phyloP scores from a whole-genome alignment of 116 monocot genomes.

The Dioscorea cayenensis region DNA sequence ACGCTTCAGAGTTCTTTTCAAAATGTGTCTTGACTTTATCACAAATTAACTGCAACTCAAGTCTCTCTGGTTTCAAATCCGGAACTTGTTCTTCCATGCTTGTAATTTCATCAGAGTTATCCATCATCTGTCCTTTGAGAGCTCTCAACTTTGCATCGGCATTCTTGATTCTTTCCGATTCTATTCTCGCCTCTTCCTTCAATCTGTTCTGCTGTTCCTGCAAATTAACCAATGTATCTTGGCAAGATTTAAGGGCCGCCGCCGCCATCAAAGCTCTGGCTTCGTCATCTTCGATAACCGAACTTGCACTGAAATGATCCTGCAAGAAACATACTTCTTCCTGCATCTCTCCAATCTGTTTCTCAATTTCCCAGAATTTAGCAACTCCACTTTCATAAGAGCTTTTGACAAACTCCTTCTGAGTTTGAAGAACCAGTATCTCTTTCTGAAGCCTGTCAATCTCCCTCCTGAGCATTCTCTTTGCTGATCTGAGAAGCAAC shows the following conservation, averaged over 20 bases:
- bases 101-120: slow-evolving; percentile 8
- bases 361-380: slow-evolving; percentile 77
- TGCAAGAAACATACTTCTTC: slow-evolving; percentile 52
- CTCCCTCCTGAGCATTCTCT: slow-evolving; percentile 57
- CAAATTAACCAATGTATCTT: slow-evolving; percentile 51
- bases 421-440: slow-evolving; percentile 77
- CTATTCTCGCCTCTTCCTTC: slow-evolving; percentile 38
- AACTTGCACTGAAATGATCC: slow-evolving; percentile 39
- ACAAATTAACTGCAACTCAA: slow-evolving; percentile 34
- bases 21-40: slow-evolving; percentile 48
- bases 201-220: slow-evolving; percentile 53
- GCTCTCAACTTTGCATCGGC: slow-evolving; percentile 45
- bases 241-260: slow-evolving; percentile 66
- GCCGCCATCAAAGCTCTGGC: slow-evolving; percentile 84
- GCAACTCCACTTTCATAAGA: slow-evolving; percentile 54
- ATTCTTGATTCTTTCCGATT: slow-evolving; percentile 40
- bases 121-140: slow-evolving; percentile 25
- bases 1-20: slow-evolving; percentile 36
- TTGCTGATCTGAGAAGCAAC: slow-evolving; percentile 22
- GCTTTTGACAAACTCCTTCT: slow-evolving; percentile 81
- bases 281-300: slow-evolving; percentile 71
- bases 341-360: slow-evolving; percentile 56
- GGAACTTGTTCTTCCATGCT: slow-evolving; percentile 6
- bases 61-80: slow-evolving; percentile 18
- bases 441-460: slow-evolving; percentile 69